These are phyloP conservation scores for Scheffersomyces titani DNA, from an alignment of 1,139 yeast species.

Conservation along the genomic window DNA sequence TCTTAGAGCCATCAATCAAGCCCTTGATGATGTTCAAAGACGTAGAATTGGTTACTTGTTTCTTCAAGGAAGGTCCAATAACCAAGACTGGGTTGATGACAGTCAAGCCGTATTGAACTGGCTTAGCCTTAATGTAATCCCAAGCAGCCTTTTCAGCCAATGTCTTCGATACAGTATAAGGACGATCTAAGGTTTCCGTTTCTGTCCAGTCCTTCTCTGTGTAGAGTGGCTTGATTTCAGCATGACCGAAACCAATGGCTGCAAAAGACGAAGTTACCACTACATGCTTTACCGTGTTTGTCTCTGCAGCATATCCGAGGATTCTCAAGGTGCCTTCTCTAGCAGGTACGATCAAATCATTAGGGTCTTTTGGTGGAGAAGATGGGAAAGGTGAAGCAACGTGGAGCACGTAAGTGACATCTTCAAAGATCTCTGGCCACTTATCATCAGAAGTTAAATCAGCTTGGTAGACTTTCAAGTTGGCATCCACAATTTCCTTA, in stretches of 20 bases:
- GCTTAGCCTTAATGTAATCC: constrained; percentile 9
- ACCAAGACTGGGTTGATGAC: not conserved
- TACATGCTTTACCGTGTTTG: constrained; percentile 16
- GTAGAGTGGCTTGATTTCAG: not conserved
- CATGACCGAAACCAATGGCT: constrained; percentile 13
- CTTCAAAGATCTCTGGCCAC: constrained; percentile 16
- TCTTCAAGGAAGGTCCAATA: not conserved
- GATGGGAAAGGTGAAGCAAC: constrained; percentile 15
- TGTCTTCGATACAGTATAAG: constrained; percentile 8
- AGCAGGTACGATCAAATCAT: constrained; percentile 10
- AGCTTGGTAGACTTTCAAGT: constrained; percentile 7
- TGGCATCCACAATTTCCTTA: not conserved
- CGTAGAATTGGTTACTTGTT: not conserved
- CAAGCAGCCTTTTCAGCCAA: constrained; percentile 14
- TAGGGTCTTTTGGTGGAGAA: not conserved
- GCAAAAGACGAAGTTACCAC: constrained; percentile 28
- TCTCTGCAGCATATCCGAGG: not conserved
- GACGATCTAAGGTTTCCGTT: not conserved
- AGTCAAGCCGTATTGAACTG: not conserved
- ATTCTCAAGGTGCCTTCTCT: constrained; percentile 12
- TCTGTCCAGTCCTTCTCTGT: not conserved
- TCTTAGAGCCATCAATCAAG: not conserved
- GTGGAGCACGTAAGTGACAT: constrained; percentile 14
- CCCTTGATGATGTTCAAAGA: not conserved
- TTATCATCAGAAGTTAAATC: constrained; percentile 13